phyloP scores from a whole-genome alignment of 768 basidiomycete species.

The Mycena haematopus region DNA sequence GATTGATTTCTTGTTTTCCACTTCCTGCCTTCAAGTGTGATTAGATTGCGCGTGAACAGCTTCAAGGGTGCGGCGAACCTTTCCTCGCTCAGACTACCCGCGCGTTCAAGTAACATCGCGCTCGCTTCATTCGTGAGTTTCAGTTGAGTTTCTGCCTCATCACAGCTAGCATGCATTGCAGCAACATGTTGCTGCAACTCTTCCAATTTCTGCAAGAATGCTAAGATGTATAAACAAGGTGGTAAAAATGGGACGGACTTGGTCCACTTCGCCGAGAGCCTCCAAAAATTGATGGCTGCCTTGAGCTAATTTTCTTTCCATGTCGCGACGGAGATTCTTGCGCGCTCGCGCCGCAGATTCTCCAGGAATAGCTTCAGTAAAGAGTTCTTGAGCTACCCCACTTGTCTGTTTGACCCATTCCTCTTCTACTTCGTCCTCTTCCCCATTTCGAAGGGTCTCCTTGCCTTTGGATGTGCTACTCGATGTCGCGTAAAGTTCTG shows the following conservation, averaged over 20 bases:
- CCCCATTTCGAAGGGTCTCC: conserved; percentile 37
- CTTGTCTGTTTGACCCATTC: conserved; percentile 26
- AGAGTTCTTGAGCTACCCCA: conserved; percentile 27
- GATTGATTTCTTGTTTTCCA: conserved; percentile 75
- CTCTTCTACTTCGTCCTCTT: conserved; percentile 44
- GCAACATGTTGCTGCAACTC: conserved; percentile 77
- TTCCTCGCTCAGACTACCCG: conserved; percentile 76
- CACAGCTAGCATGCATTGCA: conserved; percentile 83
- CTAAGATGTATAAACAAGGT: conserved; percentile 15
- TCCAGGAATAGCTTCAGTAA: conserved; percentile 49
- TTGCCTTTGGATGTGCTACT: conserved; percentile 39
- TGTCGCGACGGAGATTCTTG: conserved; percentile 81
- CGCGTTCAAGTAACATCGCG: conserved; percentile 80
- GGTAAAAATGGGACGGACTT: conserved; percentile 60
- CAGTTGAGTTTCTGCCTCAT: conserved; percentile 82
- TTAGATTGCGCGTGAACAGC: background rate
- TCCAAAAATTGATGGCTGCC: conserved; percentile 84
- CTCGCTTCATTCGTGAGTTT: conserved; percentile 78
- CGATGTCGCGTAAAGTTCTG: conserved; percentile 68
- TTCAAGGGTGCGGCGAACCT: conserved; percentile 50
- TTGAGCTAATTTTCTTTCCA: conserved; percentile 82
- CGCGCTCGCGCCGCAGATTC: conserved; percentile 78
- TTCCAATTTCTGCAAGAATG: conserved; percentile 73
- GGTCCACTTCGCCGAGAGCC: conserved; percentile 88
- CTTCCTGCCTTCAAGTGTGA: conserved; percentile 57